A percentile compares a stretch with the other conserved stretches of the same genome.
These are phyloP conservation scores for Hymenoscyphus linearis DNA, from an alignment of 2,329 filamentous ascomycete species.

Conservation along the genomic window DNA sequence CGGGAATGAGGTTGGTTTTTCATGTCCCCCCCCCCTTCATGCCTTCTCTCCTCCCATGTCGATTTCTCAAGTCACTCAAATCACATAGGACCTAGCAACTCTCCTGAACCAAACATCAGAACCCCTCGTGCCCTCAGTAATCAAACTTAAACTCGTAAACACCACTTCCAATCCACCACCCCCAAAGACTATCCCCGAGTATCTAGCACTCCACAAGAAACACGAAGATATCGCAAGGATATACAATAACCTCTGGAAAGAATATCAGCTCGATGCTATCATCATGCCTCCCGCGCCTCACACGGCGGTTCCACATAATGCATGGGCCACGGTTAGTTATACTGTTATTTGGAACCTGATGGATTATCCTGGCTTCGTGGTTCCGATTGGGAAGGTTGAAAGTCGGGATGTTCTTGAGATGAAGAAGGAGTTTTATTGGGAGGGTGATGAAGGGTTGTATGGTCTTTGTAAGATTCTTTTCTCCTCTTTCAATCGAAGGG, in stretches of 20 bases:
- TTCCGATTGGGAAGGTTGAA: constrained; percentile 39
- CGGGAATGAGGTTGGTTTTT: background rate
- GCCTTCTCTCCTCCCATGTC: no score
- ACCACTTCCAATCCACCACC: background rate
- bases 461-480: constrained; percentile 23
- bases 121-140: background rate
- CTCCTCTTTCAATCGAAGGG: constrained; percentile 8
- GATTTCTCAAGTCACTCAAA: background rate
- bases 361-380: constrained; percentile 48
- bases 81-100: background rate
- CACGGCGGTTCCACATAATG: constrained; percentile 41
- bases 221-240: background rate
- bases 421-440: constrained; percentile 26
- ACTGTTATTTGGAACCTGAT: constrained; percentile 53
- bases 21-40: background rate
- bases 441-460: constrained; percentile 22
- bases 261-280: constrained; percentile 42
- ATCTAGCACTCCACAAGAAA: background rate
- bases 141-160: background rate
- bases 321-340: constrained; percentile 46
- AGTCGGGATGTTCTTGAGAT: constrained; percentile 24
- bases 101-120: background rate
- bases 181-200: background rate
- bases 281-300: constrained; percentile 47
- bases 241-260: background rate